A percentile compares a stretch with the other conserved stretches of the same genome.
These are phyloP conservation scores for Cystobasidium pallidum DNA, from an alignment of 1,284 basidiomycete genomes.

Conservation along the genomic window DNA sequence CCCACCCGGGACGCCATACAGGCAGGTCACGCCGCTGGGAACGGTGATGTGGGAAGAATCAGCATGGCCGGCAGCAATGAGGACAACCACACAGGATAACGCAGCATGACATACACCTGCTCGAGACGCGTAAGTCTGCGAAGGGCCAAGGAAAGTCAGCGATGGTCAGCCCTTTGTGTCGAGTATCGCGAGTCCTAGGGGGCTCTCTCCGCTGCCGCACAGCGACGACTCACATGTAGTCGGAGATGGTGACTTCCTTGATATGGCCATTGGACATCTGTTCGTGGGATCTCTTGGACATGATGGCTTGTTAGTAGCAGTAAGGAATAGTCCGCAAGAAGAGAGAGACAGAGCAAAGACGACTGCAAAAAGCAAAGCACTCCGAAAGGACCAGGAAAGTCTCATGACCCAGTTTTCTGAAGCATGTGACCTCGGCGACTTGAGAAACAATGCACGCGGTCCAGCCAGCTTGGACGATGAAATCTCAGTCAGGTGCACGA, in stretches of 20 bases:
- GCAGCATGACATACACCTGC: constrained; percentile 24
- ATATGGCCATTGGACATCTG: constrained; percentile 26
- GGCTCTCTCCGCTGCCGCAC: too few relatives aligned
- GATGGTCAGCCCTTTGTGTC: constrained; percentile 14
- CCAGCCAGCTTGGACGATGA: neutral
- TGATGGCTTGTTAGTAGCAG: neutral
- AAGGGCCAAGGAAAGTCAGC: neutral
- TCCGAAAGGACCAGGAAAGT: neutral
- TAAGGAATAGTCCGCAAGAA: neutral
- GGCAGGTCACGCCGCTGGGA: constrained; percentile 34
- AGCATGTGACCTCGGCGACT: constrained; percentile 8
- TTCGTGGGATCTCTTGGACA: constrained; percentile 37
- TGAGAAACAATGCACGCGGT: neutral
- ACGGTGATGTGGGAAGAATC: neutral
- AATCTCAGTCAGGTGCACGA: too few relatives aligned
- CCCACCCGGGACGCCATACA: constrained; percentile 40
- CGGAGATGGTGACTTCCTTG: constrained; percentile 36
- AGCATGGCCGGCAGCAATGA: constrained; percentile 10
- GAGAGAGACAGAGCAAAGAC: neutral
- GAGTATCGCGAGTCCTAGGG: too few relatives aligned
- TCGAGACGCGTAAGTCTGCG: constrained; percentile 38
- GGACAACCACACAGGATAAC: neutral
- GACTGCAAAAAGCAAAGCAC: too few relatives aligned
- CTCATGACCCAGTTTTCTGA: constrained; percentile 9
- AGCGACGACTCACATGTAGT: constrained; percentile 43